These are phyloP conservation scores for Scytalidium sp. DNA, from an alignment of 2,329 filamentous ascomycete species.

Conservation along the genomic window DNA sequence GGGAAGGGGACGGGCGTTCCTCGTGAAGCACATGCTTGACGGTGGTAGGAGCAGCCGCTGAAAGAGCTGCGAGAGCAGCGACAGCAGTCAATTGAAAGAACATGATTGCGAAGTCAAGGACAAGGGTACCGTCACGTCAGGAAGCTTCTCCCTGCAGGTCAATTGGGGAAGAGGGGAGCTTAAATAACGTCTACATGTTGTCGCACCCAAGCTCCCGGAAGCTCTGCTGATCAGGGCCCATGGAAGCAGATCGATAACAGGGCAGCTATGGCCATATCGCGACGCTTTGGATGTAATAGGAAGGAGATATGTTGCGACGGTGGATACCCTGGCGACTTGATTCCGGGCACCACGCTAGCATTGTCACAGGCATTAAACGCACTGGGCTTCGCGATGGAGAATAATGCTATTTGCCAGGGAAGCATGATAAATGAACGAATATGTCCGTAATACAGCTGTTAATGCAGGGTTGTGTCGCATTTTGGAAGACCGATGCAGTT, in stretches of 20 bases:
- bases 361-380: not conserved
- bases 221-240: too few species aligned
- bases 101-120: conserved; percentile 6
- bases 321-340: not conserved
- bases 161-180: not conserved
- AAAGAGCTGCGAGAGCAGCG: conserved; percentile 1
- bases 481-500: too few species aligned
- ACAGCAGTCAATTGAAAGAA: conserved; percentile 12
- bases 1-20: conserved; percentile 8
- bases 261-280: not conserved
- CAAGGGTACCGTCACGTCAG: not conserved
- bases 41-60: conserved; percentile 2
- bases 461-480: too few species aligned
- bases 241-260: not conserved
- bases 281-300: not conserved
- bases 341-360: not conserved
- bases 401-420: too few species aligned
- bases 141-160: not conserved
- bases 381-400: too few species aligned
- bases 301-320: not conserved
- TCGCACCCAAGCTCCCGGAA: too few species aligned
- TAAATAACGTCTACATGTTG: too few species aligned
- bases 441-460: too few species aligned
- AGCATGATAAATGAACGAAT: too few species aligned
- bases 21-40: conserved; percentile 20